These are phyloP conservation scores for Mycena crocata DNA, from an alignment of 768 basidiomycete genomes.

Conservation along the genomic window DNA sequence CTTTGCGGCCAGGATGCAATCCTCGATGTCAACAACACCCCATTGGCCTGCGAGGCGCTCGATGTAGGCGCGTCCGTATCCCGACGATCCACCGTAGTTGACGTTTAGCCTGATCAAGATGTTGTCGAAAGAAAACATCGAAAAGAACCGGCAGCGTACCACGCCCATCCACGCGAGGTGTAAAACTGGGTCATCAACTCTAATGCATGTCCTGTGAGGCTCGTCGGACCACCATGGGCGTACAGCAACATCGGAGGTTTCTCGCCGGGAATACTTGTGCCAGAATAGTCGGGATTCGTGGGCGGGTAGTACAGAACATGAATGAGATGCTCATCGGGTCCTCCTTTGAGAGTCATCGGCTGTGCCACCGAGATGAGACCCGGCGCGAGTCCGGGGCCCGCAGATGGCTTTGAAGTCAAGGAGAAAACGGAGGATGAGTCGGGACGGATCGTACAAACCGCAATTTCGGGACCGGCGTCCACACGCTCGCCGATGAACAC, in stretches of 20 bases:
- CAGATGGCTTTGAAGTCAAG: slow-evolving; percentile 35
- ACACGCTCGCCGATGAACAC: slow-evolving; percentile 59
- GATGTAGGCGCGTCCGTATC: slow-evolving; percentile 59
- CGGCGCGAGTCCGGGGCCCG: slow-evolving; percentile 38
- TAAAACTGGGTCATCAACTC: slow-evolving; percentile 70
- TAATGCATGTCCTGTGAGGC: slow-evolving; percentile 57
- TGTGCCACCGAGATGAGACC: slow-evolving; percentile 60
- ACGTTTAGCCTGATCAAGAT: slow-evolving; percentile 58
- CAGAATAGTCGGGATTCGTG: slow-evolving; percentile 69
- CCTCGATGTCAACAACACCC: slow-evolving; percentile 69
- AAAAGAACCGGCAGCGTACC: slow-evolving; percentile 52
- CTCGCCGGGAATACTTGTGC: slow-evolving; percentile 59
- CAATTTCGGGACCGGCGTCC: slow-evolving; percentile 51
- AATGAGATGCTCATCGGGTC: slow-evolving; percentile 51
- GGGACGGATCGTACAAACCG: slow-evolving; percentile 47
- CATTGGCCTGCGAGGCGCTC: slow-evolving; percentile 65
- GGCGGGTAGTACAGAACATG: slow-evolving; percentile 78
- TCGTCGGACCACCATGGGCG: slow-evolving; percentile 82
- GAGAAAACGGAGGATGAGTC: slow-evolving; percentile 32
- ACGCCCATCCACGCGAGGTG: slow-evolving; percentile 80
- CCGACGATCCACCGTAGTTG: slow-evolving; percentile 69
- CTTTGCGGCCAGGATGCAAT: slow-evolving; percentile 58
- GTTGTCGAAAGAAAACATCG: neutral
- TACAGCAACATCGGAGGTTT: slow-evolving; percentile 75
- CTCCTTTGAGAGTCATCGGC: slow-evolving; percentile 56